Evolutionary conservation across 495 filamentous ascomycete genomes (phyloP).

Genomic region (Aspergillus ellipticus): DNA sequence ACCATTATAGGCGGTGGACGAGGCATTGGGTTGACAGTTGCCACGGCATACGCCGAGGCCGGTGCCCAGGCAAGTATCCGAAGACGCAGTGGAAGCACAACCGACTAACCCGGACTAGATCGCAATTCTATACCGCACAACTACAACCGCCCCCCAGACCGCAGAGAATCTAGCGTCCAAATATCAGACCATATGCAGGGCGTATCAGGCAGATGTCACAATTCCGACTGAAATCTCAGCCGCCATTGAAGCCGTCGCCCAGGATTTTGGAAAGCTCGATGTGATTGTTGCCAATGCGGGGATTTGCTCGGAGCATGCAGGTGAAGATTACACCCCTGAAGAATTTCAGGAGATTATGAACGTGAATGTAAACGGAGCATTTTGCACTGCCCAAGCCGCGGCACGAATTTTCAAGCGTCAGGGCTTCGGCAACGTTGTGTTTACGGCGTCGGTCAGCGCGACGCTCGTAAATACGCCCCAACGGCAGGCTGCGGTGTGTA

Average conservation of each 20-base stretch:
- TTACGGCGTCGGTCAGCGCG: constrained; percentile 26
- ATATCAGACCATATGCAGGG: constrained; percentile 56
- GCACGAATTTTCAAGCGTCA: constrained; percentile 25
- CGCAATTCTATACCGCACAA: constrained; percentile 73
- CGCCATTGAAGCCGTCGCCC: constrained; percentile 50
- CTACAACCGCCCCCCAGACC: constrained; percentile 58
- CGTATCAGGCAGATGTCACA: constrained; percentile 66
- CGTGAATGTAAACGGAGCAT: constrained; percentile 32
- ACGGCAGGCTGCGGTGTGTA: constrained; percentile 25
- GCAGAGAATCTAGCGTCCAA: constrained; percentile 62
- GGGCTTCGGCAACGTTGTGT: constrained; percentile 24
- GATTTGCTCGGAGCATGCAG: constrained; percentile 43
- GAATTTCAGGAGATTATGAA: constrained; percentile 23
- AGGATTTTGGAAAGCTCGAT: constrained; percentile 65
- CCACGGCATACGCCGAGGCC: constrained; percentile 64
- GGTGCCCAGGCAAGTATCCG: constrained; percentile 57
- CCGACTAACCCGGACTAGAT: background rate
- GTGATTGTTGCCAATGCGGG: constrained; percentile 71
- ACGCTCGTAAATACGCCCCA: constrained; percentile 31
- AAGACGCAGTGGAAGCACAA: constrained; percentile 29
- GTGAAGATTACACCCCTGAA: constrained; percentile 18
- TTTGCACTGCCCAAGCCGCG: constrained; percentile 36
- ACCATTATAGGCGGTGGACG: constrained; percentile 55
- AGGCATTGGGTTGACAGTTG: constrained; percentile 69
- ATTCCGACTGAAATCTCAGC: constrained; percentile 46